These are phyloP conservation scores for Phylloporus sp. DNA, from an alignment of 1,284 basidiomycete species.

Conservation along the genomic window DNA sequence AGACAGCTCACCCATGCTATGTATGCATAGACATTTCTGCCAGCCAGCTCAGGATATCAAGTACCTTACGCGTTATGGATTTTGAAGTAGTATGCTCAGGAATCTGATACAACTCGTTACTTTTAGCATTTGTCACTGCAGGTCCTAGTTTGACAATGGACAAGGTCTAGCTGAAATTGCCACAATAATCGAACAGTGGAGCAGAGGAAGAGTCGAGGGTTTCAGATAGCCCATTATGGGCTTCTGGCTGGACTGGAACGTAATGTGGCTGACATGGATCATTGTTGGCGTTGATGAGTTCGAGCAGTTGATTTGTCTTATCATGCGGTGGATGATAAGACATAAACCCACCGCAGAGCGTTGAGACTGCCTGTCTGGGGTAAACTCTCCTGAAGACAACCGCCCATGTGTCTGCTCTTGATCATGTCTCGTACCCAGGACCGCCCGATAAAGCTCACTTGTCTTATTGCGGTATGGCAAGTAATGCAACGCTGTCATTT, in stretches of 20 bases:
- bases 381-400: neutral
- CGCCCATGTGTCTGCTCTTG: neutral
- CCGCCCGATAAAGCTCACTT: neutral
- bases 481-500: neutral
- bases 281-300: neutral
- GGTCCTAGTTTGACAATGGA: neutral
- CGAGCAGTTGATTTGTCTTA: neutral
- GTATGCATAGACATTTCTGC: neutral
- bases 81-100: neutral
- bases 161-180: neutral
- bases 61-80: neutral
- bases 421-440: neutral
- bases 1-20: neutral
- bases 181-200: neutral
- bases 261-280: neutral
- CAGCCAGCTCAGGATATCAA: neutral
- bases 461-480: neutral
- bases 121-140: neutral
- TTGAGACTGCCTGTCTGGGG: too few relatives aligned
- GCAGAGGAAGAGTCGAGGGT: too few relatives aligned
- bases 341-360: neutral
- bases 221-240: neutral
- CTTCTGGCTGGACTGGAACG: neutral
- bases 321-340: too few relatives aligned
- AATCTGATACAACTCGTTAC: neutral